Evolutionary conservation across 106 monocot genomes (phyloP).

Genomic region (Phalaenopsis equestris): DNA sequence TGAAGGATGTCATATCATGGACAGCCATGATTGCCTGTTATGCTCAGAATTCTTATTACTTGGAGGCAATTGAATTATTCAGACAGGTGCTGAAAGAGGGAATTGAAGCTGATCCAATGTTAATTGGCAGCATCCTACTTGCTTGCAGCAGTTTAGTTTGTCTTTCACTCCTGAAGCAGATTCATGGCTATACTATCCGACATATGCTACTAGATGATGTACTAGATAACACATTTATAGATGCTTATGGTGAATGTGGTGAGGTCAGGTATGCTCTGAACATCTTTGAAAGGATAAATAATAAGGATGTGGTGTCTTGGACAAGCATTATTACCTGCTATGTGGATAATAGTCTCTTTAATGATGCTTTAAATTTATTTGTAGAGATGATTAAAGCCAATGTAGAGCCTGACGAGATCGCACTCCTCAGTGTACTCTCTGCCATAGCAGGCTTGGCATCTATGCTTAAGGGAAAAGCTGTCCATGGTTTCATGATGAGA

Average conservation of each 20-base stretch:
- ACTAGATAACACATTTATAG: conserved; percentile 54
- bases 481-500: conserved; percentile 52
- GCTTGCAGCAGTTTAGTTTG: conserved; percentile 37
- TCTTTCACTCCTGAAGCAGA: conserved; percentile 34
- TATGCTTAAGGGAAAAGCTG: conserved; percentile 57
- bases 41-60: conserved; percentile 31
- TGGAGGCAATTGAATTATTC: conserved; percentile 43
- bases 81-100: conserved; percentile 29
- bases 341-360: conserved; percentile 22
- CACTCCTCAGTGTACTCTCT: conserved; percentile 37
- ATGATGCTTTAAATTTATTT: conserved; percentile 47
- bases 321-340: conserved; percentile 66
- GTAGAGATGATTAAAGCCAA: conserved; percentile 23
- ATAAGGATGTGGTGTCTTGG: conserved; percentile 65
- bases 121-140: conserved; percentile 50
- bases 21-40: conserved; percentile 43
- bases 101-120: conserved; percentile 42
- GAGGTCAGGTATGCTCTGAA: conserved; percentile 26
- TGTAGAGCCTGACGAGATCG: conserved; percentile 40
- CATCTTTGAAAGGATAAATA: conserved; percentile 29
- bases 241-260: conserved; percentile 56
- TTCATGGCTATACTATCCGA: conserved; percentile 48
- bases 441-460: conserved; percentile 41
- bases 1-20: conserved; percentile 62
- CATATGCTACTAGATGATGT: conserved; percentile 37